A percentile compares a stretch with the other conserved stretches of the same genome.
Conservation (phyloP, 2,329 filamentous ascomycete genomes). For the Microcyclosporella mali region DNA sequence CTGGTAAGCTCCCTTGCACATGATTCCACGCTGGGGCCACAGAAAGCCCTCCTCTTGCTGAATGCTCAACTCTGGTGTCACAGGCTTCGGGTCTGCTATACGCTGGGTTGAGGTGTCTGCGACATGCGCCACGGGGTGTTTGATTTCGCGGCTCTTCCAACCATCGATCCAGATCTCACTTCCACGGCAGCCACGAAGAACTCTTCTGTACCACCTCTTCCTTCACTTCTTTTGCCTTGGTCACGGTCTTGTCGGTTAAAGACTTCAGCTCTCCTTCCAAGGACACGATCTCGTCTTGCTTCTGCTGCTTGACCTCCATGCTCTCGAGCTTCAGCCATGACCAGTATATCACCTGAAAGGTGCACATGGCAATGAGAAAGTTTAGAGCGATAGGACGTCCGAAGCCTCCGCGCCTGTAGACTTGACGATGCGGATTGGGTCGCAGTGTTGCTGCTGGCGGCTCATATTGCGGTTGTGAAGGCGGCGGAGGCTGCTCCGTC, state of each 20-base stretch:
- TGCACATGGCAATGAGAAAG: slow-evolving; percentile 67
- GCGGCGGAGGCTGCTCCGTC: neutral
- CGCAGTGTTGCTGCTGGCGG: slow-evolving; percentile 9
- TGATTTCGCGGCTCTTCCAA: too few species aligned
- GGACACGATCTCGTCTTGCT: slow-evolving; percentile 36
- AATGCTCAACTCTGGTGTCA: too few species aligned
- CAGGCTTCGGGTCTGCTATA: too few species aligned
- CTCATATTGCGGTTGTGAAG: slow-evolving; percentile 15
- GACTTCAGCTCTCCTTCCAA: slow-evolving; percentile 22
- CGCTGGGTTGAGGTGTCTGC: too few species aligned
- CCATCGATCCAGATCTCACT: too few species aligned
- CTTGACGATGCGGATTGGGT: slow-evolving; percentile 41
- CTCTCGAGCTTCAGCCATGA: slow-evolving; percentile 68
- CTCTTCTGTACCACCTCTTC: neutral
- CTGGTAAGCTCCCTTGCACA: too few species aligned
- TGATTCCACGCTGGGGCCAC: too few species aligned
- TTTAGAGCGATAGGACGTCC: slow-evolving; percentile 67
- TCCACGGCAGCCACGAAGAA: too few species aligned
- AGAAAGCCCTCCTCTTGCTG: too few species aligned
- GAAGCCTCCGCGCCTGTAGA: slow-evolving; percentile 58
- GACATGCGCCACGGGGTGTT: too few species aligned
- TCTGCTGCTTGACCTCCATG: slow-evolving; percentile 58
- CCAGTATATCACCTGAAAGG: slow-evolving; percentile 73
- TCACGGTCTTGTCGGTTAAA: slow-evolving; percentile 14
- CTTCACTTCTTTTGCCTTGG: slow-evolving; percentile 1